Base-by-base conservation (phyloP, 2,329 filamentous ascomycete genomes). In the Tolypocladium cylindrosporum region DNA sequence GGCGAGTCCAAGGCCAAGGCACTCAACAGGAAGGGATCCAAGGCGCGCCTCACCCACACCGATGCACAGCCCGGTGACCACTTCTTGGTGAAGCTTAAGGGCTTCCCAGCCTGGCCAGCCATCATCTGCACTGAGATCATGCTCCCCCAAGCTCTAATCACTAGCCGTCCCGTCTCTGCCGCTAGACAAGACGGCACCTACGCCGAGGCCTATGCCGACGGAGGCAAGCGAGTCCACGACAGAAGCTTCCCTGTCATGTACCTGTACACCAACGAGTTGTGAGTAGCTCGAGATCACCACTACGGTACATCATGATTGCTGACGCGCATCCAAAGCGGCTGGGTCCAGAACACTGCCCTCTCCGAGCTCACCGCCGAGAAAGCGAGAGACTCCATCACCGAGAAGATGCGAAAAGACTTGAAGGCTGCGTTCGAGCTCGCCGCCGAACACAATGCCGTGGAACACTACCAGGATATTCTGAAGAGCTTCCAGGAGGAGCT, bases 211-310 rank as follows among this genome's bases (percentile, higher is more conserved):
- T 97, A 90, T 69, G 84, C 86, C 45, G 91, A 96, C 66, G 92
- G 89, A 60, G 93, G 90, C 66, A 94, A 94, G 78, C 89, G 91
- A 64, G 86, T 83, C 48, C 84, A 87, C 61, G 91, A 97, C 73
- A 84, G 93, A 62, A 91, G 89, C 37, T 97, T 91, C 71, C 90
- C 93, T 6, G 86, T 97, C 68, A 97, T 97, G 93, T 97, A 96
- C 71, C 77, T 97, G 55, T 80, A 85, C 62, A 96, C 92, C 42
- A 97, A 97, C 68, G 93, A 97, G 80, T 97, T 99, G 94, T 99
- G 77, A 84, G 93, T 85, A 45, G 24, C 40, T 27, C 27, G 19
- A 34, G 9, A n/a, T 43, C 19, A 31, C 19, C 36, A n/a, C 45
- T 31, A 21, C 31, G 40, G 41, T 48, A 52, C 36, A 48, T 16